Evolutionary conservation across 116 monocot genomes (phyloP), one percentile per base, ranked within the genome.

Genomic region (Zostera marina): DNA sequence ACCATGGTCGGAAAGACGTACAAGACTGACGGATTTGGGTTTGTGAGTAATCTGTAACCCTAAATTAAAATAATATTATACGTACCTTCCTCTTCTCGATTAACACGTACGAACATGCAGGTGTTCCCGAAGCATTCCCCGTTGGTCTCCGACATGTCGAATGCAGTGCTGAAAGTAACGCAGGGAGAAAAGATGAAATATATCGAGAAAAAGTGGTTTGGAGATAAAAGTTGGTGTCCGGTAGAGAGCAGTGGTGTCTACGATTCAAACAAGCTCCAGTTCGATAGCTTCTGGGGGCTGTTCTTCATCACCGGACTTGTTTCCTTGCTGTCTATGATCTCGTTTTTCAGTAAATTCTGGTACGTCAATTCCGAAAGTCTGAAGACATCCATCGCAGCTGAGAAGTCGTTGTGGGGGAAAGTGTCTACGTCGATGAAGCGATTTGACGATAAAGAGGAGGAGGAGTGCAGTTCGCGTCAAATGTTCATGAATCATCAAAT

Each of bases 61-160:
- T n/a, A n/a, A n/a, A n/a, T n/a, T n/a, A n/a, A n/a, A n/a, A n/a
- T n/a, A n/a, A n/a, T n/a, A n/a, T n/a, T n/a, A n/a, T n/a, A n/a
- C n/a, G n/a, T n/a, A n/a, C n/a, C n/a, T n/a, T n/a, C n/a, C n/a
- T n/a, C n/a, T n/a, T n/a, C n/a, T n/a, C n/a, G n/a, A n/a, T n/a
- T n/a, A n/a, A n/a, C n/a, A n/a, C n/a, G n/a, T n/a, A n/a, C n/a
- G n/a, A n/a, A n/a, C n/a, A n/a, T n/a, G 14, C 64, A 83, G 83
- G 83, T 68, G 8, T 83, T 83, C 44, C 79, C 83, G 4, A 73
- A 56, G 52, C 73, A 73, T 1, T 79, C 83, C 4, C 79, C 79
- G 24, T 26, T 83, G 11, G 52, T 73, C 3, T 56, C 52, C 5
- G 83, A 83, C 11, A 12, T 83, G 11, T 83, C 79, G 17, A 66